phyloP scores from a whole-genome alignment of 1,284 basidiomycete genomes.

The Meira nashicola region DNA sequence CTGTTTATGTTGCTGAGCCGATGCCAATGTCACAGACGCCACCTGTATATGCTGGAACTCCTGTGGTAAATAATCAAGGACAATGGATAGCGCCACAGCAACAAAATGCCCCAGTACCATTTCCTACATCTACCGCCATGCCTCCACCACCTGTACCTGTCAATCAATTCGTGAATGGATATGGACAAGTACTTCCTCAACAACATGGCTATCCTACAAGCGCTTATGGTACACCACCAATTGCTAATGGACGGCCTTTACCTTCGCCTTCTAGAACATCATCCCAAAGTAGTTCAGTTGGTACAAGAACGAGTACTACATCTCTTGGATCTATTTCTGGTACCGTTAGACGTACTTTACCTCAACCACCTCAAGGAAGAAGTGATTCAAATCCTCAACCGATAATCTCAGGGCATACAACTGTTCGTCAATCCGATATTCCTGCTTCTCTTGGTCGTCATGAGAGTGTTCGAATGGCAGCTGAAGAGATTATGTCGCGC shows the following conservation, averaged over 20 bases:
- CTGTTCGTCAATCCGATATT: not conserved
- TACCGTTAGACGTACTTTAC: conserved; percentile 10
- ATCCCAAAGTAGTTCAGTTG: conserved; percentile 4
- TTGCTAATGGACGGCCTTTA: not conserved
- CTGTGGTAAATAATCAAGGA: too few relatives aligned
- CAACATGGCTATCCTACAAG: not conserved
- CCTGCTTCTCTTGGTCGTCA: conserved; percentile 23
- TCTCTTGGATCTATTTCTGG: conserved; percentile 4
- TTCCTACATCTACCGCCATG: conserved; percentile 7
- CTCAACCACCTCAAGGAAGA: conserved; percentile 10
- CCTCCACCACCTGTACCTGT: conserved; percentile 4
- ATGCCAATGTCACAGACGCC: too few relatives aligned
- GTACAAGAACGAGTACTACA: conserved; percentile 1
- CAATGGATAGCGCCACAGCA: too few relatives aligned
- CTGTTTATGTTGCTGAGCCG: too few relatives aligned
- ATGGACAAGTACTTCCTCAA: too few relatives aligned
- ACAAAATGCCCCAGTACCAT: not conserved
- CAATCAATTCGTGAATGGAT: not conserved
- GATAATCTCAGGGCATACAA: not conserved
- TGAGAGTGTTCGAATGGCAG: conserved; percentile 36
- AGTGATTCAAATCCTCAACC: not conserved
- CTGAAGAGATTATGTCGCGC: conserved; percentile 42
- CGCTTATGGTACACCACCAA: not conserved
- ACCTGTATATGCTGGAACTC: too few relatives aligned
- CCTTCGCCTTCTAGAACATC: conserved; percentile 8